A percentile compares a stretch with the other conserved stretches of the same genome.
phyloP scores from a whole-genome alignment of 495 filamentous ascomycete genomes.

The Hypoxylon subgilvum region DNA sequence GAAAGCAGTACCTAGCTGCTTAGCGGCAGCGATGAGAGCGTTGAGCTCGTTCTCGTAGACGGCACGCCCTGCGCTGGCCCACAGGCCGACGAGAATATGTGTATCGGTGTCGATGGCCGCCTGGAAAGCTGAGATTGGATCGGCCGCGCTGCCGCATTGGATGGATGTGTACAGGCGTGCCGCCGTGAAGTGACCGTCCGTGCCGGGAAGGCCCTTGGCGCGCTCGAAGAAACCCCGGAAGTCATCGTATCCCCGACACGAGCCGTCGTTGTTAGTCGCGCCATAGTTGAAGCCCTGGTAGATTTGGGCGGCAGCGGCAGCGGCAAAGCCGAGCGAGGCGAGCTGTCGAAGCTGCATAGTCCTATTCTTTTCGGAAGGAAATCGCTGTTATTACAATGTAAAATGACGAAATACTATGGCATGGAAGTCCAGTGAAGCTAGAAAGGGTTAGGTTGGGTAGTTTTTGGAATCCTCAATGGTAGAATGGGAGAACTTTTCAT shows the following conservation, averaged over 20 bases:
- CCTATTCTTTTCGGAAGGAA: neutral
- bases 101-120: conserved; percentile 71
- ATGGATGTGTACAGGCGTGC: conserved; percentile 55
- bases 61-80: conserved; percentile 65
- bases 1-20: conserved; percentile 62
- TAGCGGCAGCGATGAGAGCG: conserved; percentile 64
- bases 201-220: conserved; percentile 68
- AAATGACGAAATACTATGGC: neutral
- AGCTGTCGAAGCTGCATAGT: conserved; percentile 31
- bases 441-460: neutral
- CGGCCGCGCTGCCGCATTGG: conserved; percentile 51
- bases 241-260: conserved; percentile 61
- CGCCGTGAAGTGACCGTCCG: conserved; percentile 66
- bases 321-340: conserved; percentile 12
- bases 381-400: neutral
- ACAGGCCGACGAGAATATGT: conserved; percentile 70
- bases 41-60: conserved; percentile 66
- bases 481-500: neutral
- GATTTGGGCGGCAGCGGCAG: conserved; percentile 23
- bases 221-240: conserved; percentile 68
- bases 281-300: conserved; percentile 79
- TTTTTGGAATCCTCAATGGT: neutral
- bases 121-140: conserved; percentile 65
- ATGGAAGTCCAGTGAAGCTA: too few species aligned
- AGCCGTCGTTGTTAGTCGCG: conserved; percentile 60